Evolutionary conservation across 805 yeast species (phyloP).

Genomic region (Metschnikowia drakensbergensis): DNA sequence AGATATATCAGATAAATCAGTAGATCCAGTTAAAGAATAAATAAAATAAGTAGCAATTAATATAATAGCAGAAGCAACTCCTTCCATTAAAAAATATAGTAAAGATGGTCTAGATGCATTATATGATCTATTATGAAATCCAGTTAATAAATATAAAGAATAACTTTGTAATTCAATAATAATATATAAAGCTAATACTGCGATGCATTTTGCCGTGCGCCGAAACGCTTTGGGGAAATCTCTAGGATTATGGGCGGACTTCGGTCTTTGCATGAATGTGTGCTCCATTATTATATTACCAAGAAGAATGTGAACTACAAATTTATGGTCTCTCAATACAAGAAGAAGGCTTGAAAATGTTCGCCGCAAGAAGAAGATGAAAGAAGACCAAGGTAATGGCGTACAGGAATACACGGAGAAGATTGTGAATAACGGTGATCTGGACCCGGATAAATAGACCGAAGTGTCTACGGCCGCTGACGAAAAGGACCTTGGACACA

Average conservation of each 20-base stretch:
- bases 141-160: too few species aligned
- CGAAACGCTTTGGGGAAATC: slow-evolving; percentile 90
- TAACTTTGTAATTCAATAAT: too few species aligned
- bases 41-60: too few species aligned
- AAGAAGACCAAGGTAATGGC: slow-evolving; percentile 2
- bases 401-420: neutral
- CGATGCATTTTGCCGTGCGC: slow-evolving; percentile 73
- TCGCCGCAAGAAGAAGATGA: slow-evolving; percentile 24
- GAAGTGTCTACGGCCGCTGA: neutral
- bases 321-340: slow-evolving; percentile 58
- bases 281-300: slow-evolving; percentile 85
- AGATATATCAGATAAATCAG: too few species aligned
- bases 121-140: too few species aligned
- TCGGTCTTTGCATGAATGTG: slow-evolving; percentile 83
- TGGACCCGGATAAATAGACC: neutral
- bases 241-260: slow-evolving; percentile 75
- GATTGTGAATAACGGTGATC: neutral
- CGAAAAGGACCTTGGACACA: slow-evolving; percentile 1
- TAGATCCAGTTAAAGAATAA: too few species aligned
- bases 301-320: slow-evolving; percentile 79
- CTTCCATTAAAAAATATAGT: too few species aligned
- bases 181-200: slow-evolving; percentile 43
- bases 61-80: too few species aligned
- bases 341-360: slow-evolving; percentile 49
- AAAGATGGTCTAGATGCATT: too few species aligned